Conservation (phyloP, 306 rosid species). For the Pterocarpus macrocarpus region DNA sequence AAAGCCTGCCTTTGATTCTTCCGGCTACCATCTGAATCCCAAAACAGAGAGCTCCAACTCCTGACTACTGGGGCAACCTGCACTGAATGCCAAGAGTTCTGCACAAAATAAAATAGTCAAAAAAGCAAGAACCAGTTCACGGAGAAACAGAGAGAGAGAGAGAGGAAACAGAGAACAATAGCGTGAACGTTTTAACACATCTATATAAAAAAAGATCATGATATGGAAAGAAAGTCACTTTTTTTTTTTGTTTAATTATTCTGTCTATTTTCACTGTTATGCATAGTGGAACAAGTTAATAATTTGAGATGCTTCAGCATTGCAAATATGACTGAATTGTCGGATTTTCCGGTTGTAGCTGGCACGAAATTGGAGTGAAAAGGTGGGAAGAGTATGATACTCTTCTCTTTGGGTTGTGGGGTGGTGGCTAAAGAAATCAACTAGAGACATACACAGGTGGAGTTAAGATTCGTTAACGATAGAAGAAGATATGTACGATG, state of each 20-base stretch:
- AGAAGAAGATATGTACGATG: too few relatives aligned
- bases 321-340: too few relatives aligned
- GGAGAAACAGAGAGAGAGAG: not conserved
- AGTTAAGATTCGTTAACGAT: too few relatives aligned
- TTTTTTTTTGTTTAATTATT: not conserved
- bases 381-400: too few relatives aligned
- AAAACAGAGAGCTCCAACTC: slow-evolving; percentile 26
- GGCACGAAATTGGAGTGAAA: too few relatives aligned
- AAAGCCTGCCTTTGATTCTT: slow-evolving; percentile 27
- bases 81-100: slow-evolving; percentile 8
- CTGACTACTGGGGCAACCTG: slow-evolving; percentile 16
- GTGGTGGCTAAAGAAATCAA: too few relatives aligned
- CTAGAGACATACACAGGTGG: too few relatives aligned
- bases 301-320: not conserved
- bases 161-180: not conserved
- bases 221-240: not conserved
- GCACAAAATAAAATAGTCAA: not conserved
- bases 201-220: not conserved
- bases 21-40: slow-evolving; percentile 13
- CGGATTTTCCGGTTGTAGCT: too few relatives aligned
- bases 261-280: not conserved
- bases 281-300: not conserved
- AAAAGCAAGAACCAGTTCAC: not conserved
- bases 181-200: not conserved
- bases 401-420: too few relatives aligned